Conservation (phyloP, 2,329 filamentous ascomycete genomes). For the Calonectria ilicicola region DNA sequence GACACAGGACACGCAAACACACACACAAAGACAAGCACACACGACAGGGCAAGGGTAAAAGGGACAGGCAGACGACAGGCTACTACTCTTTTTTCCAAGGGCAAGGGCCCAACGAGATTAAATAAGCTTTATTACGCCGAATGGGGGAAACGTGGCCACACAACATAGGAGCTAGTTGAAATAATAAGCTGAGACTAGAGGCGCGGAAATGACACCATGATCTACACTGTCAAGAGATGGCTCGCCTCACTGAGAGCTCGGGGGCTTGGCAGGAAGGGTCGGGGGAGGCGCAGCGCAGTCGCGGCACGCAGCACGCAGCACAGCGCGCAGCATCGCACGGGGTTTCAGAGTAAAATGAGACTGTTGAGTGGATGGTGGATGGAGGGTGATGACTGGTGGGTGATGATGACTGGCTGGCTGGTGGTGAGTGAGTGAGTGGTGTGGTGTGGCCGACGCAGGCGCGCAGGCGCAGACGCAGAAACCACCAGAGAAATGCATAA, state of each 20-base stretch:
- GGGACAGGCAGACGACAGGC: neutral
- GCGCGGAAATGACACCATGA: constrained; percentile 8
- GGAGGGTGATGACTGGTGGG: too few relatives aligned
- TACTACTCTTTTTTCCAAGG: too few relatives aligned
- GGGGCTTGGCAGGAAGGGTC: constrained; percentile 8
- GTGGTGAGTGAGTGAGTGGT: too few relatives aligned
- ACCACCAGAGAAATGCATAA: too few relatives aligned
- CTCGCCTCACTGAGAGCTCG: neutral
- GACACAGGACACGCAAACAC: too few relatives aligned
- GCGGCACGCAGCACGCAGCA: neutral
- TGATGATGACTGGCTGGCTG: too few relatives aligned
- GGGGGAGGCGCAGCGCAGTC: neutral
- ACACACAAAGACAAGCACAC: neutral
- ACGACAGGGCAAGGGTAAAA: neutral
- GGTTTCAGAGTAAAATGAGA: constrained; percentile 8
- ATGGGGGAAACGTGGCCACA: constrained; percentile 1
- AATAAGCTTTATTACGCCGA: constrained; percentile 1
- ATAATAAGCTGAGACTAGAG: constrained; percentile 9
- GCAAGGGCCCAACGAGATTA: neutral
- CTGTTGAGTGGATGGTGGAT: too few relatives aligned
- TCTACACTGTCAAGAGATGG: neutral
- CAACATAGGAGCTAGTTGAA: neutral
- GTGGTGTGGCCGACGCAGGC: too few relatives aligned
- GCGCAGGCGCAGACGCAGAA: neutral
- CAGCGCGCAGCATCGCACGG: neutral